Base-by-base conservation (phyloP, 2,329 filamentous ascomycete species). In the Tolypocladium tundrense region DNA sequence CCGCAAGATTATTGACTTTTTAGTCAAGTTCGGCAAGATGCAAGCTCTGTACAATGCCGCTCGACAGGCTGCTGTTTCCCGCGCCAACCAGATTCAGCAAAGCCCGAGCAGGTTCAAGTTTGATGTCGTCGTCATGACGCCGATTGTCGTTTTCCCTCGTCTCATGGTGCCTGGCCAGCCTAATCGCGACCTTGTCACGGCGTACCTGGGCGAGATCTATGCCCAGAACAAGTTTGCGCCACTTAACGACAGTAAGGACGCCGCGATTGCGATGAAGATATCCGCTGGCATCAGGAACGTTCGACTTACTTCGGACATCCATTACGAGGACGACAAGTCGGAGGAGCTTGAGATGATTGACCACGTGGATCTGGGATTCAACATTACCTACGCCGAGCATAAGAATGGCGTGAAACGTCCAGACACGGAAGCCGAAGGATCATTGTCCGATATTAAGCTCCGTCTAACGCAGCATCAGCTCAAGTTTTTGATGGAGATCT, bases 11-110 rank as follows among this genome's bases (percentile, higher is more conserved):
- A 90, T 99, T 72, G 90, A 95, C 64, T 99, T 99, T 72, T 79
- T 96, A 50, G 91, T 99, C 70, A 99, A 99, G 67, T 99, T 99
- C 70, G 94, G 95, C 60, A 96, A 96, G 74, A 99, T 99, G 94
- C 94, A 99, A 73, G 93, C 94, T 27, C 88, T 99, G 56, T 99
- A 96, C 78, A 99, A 99, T 68, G 93, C 94, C 48, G 94, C 95
- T 14, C 85, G 95, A 40, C 91, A 96, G 72, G 95, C 93, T 43
- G 94, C 95, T 3, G 90, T 94, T 43, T 93, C 90, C 61, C 92
- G 97, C 71, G 95, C 94, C 11, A 96, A 84, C 59, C 92, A 97
- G 68, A 84, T 99, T 7, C 94, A 97, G 68, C 88, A 97, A 67
- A 92, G 86, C 67, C 89, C 90, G 0, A 90, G 87, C 67, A 91